These are phyloP conservation scores for Haplosporangium gracile DNA, from an alignment of 192 early-diverging fungal species.

Conservation along the genomic window DNA sequence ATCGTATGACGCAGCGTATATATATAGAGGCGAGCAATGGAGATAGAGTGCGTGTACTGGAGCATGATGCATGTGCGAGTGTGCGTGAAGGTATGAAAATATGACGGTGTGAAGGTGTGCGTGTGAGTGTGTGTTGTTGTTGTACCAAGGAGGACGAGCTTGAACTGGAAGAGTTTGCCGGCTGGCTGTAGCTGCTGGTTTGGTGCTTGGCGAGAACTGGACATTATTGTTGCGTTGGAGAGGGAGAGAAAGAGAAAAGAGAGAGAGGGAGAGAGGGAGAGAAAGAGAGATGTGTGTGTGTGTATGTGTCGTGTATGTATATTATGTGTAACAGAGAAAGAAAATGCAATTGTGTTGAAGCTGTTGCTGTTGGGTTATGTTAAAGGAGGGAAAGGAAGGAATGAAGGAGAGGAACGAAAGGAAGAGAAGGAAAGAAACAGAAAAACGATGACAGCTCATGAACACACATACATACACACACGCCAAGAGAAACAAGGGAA, in stretches of 20 bases:
- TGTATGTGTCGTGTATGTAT: too few species aligned
- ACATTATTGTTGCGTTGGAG: slow-evolving; percentile 16
- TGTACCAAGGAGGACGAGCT: slow-evolving; percentile 92
- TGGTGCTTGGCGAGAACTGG: slow-evolving; percentile 36
- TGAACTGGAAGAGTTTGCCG: slow-evolving; percentile 89
- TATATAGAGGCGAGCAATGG: too few species aligned
- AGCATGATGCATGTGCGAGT: background rate
- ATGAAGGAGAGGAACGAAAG: background rate
- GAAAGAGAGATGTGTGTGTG: too few species aligned
- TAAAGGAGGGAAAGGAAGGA: background rate
- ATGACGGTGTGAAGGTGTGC: background rate
- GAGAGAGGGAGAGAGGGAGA: too few species aligned
- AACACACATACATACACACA: too few species aligned
- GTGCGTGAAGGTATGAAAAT: background rate
- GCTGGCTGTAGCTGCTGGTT: slow-evolving; percentile 46
- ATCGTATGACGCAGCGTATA: too few species aligned
- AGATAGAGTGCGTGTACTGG: background rate
- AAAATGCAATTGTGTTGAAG: too few species aligned
- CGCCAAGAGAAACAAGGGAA: too few species aligned
- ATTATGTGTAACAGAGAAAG: too few species aligned
- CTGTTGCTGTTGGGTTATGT: background rate
- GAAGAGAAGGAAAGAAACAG: background rate
- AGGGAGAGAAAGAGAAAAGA: too few species aligned
- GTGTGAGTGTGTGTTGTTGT: background rate
- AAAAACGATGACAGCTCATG: too few species aligned